Evolutionary conservation across 108 stramenopile species (phyloP).

Genomic region (Nitzschia sp.): DNA sequence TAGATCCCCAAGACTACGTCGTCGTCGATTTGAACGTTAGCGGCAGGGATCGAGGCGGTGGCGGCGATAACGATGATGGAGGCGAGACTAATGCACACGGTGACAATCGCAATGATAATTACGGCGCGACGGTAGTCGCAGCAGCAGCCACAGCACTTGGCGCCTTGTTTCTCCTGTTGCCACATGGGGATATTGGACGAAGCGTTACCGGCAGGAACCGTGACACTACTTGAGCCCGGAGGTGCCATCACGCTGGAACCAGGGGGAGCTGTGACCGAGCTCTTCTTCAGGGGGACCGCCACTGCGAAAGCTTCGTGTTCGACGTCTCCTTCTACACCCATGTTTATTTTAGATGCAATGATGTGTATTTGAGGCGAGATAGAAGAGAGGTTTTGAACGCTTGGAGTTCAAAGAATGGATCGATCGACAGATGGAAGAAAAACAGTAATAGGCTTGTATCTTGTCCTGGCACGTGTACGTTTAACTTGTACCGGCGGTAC

Average conservation of each 20-base stretch:
- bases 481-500: too few relatives aligned
- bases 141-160: conserved; percentile 38
- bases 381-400: too few relatives aligned
- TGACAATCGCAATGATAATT: conserved; percentile 25
- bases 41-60: background rate
- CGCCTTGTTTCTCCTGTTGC: conserved; percentile 28
- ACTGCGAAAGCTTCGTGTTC: background rate
- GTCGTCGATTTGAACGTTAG: background rate
- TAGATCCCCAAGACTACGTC: background rate
- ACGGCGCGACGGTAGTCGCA: conserved; percentile 45
- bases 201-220: background rate
- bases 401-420: too few relatives aligned
- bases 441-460: too few relatives aligned
- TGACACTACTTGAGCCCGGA: background rate
- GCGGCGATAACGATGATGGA: background rate
- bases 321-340: background rate
- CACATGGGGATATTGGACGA: conserved; percentile 19
- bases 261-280: background rate
- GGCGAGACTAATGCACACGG: conserved; percentile 1
- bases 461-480: too few relatives aligned
- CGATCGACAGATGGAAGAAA: too few relatives aligned
- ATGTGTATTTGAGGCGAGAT: too few relatives aligned
- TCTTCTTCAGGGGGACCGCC: background rate
- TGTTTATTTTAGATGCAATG: background rate
- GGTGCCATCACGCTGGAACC: background rate